Base-by-base conservation (phyloP, 1,139 yeast genomes). In the Suhomyces kunorum region DNA sequence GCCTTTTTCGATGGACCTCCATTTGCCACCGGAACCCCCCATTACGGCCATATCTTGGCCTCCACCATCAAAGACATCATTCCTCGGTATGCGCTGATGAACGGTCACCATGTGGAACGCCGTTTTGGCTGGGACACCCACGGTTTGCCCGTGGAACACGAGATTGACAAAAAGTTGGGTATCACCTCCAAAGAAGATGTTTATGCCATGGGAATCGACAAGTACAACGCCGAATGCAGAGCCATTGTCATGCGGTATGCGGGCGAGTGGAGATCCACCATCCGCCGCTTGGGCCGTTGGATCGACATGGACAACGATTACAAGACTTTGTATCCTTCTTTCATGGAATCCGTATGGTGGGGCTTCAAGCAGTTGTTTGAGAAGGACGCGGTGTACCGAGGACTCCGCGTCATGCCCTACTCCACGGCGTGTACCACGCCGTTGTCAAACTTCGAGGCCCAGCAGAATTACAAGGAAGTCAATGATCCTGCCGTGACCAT, bases 301-400 rank as follows among this genome's bases (percentile, higher is more conserved):
- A 90, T 92, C 61, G 99, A 92, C 70, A 92, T 92, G 72, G 98
- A 92, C 61, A 88, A 92, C 62, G 99, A 92, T 68, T 92, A 92
- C 77, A 94, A 94, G 73, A 92, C 98, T 16, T 76, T 94, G 67
- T 89, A 94, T 63, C 97, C 98, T 30, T 75, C 82, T 44, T 92
- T 87, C 56, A 92, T 92, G 99, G 98, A 92, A 71, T 86, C 97
- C 33, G 94, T 84, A 40, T 92, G 99, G 99, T 92, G 98, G 98
- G 96, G 89, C 29, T 94, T 92, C 77, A 83, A 85, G 71, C 82
- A 89, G 67, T 74, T 92, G 54, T 88, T 72, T 64, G 81, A 86
- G 44, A 92, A 90, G 66, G 83, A 81, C 41, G 79, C 88, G 42
- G 98, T 92, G 38, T 92, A 92, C 73, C 80, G 95, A 64, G 98